Evolutionary conservation across 345 rosid genomes (phyloP), one percentile per base, ranked within the genome.

Genomic region (Syzygium aqueum): DNA sequence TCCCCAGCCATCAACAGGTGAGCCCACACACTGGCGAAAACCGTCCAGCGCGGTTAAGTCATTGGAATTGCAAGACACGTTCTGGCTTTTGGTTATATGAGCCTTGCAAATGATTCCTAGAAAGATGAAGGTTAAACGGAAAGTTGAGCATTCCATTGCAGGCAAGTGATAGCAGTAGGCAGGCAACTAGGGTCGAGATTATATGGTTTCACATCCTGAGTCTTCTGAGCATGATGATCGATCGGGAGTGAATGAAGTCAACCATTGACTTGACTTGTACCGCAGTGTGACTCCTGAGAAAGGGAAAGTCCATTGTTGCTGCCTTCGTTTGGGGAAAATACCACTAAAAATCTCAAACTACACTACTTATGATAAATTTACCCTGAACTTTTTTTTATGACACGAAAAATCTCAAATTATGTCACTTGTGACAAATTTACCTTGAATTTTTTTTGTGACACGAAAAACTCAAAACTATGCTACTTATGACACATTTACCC

Each of bases 1-100:
- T 6, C 84, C 88, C 93, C 91, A 91, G 5, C 80, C 88, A 30
- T 37, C 77, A 52, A 88, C 59, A 46, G 49, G 16, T 46, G 85
- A 27, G 51, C 53, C 51, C 54, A 86, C 14, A 33, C 88, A 78
- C 46, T 50, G 80, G 84, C 22, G 50, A 83, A 91, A 91, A 51
- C 85, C 73, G 28, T 52, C 84, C 16, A 89, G 84, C 49, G 89
- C 85, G 2, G 10, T 84, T 11, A 87, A 46, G 85, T 88, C 89
- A 53, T 51, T 86, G 33, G 84, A 43, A 61, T 87, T 50, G 87
- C 92, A 88, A 3, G 82, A 49, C 6, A 27, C 16, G 30, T 63
- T 59, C 84, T 87, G 89, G 87, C 63, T 86, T 86, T 53, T 65
- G n/a, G 51, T 46, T 33, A 77, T 51, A 37, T 56, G 28, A 86